These are phyloP conservation scores for Leucosporidium scottii DNA, from an alignment of 768 basidiomycete species.

Conservation along the genomic window DNA sequence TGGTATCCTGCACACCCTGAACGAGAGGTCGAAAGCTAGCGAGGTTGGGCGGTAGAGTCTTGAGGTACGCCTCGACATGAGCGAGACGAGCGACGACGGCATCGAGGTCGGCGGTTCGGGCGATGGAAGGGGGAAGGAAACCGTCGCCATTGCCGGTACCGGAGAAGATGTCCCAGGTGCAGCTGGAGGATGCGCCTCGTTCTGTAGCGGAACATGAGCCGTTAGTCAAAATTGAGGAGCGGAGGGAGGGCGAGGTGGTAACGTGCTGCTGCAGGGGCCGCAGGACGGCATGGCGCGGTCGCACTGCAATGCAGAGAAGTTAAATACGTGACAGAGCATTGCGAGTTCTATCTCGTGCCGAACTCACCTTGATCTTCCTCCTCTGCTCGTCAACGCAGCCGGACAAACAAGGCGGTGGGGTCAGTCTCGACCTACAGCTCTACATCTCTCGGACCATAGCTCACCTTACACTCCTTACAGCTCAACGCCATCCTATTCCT, in stretches of 20 bases:
- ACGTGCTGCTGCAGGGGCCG: constrained; percentile 18
- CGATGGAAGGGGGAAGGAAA: constrained; percentile 25
- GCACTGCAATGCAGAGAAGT: background rate
- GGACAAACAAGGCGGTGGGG: background rate
- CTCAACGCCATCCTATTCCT: constrained; percentile 27
- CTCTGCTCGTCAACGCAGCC: background rate
- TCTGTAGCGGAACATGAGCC: background rate
- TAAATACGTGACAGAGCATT: background rate
- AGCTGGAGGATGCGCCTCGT: constrained; percentile 17
- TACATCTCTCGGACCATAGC: background rate
- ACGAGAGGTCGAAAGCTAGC: constrained; percentile 16
- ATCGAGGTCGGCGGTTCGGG: constrained; percentile 25
- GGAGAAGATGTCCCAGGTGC: constrained; percentile 30
- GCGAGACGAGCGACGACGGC: constrained; percentile 16
- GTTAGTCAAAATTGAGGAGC: background rate
- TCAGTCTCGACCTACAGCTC: too few relatives aligned
- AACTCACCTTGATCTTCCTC: constrained; percentile 23
- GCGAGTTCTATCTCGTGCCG: fast-evolving
- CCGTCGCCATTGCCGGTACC: constrained; percentile 14
- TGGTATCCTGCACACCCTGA: too few relatives aligned
- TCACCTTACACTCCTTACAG: constrained; percentile 28
- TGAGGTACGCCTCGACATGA: constrained; percentile 28
- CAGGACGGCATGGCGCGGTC: constrained; percentile 28
- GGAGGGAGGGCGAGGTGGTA: background rate
- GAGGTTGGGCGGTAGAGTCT: constrained; percentile 29